These are phyloP conservation scores for Wickerhamiella infanticola DNA, from an alignment of 1,139 yeast species.

Conservation along the genomic window DNA sequence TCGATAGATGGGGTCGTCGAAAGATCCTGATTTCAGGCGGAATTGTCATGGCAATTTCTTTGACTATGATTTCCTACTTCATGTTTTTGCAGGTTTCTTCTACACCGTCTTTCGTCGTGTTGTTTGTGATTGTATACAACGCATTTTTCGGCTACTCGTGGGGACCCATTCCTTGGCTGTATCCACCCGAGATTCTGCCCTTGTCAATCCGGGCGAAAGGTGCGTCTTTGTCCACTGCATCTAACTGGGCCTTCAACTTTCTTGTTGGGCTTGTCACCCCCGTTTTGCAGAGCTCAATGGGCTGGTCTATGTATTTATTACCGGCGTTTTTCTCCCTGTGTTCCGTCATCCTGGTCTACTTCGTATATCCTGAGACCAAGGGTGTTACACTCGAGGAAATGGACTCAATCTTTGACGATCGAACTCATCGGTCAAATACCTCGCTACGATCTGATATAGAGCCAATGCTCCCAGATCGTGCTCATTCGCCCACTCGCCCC, in stretches of 20 bases:
- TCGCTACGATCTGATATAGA: constrained; percentile 15
- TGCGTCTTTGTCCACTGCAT: constrained; percentile 79
- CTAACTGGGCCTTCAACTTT: constrained; percentile 91
- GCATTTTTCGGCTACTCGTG: constrained; percentile 75
- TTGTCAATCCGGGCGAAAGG: constrained; percentile 81
- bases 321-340: constrained; percentile 65
- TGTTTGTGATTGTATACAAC: constrained; percentile 61
- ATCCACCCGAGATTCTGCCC: constrained; percentile 79
- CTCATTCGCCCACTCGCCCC: constrained; percentile 1
- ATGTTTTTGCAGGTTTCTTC: constrained; percentile 40
- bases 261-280: constrained; percentile 88
- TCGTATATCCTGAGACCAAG: constrained; percentile 74
- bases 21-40: constrained; percentile 70
- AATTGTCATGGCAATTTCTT: constrained; percentile 56
- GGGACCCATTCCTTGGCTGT: constrained; percentile 95
- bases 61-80: constrained; percentile 51
- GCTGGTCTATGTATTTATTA: constrained; percentile 68
- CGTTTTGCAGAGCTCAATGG: constrained; percentile 55
- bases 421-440: constrained; percentile 25
- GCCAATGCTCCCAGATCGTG: constrained; percentile 11
- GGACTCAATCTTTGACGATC: constrained; percentile 67
- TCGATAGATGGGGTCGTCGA: constrained; percentile 83
- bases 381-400: constrained; percentile 81
- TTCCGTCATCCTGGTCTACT: constrained; percentile 54
- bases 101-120: constrained; percentile 61